Evolutionary conservation across 2,329 filamentous ascomycete species (phyloP).

Genomic region (Penicillium palitans): DNA sequence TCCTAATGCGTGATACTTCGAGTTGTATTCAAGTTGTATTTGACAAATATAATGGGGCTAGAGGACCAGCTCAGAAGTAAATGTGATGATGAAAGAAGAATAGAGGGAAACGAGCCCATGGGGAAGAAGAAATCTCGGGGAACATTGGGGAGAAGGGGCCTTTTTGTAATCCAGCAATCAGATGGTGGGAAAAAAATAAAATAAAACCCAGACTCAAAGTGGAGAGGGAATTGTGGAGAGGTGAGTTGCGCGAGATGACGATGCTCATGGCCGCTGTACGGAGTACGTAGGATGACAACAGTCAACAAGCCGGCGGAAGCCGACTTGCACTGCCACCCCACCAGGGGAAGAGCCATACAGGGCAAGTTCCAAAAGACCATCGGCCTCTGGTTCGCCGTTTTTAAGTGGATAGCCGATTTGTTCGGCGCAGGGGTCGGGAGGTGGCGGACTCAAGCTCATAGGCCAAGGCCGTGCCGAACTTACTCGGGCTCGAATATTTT

Average conservation of each 20-base stretch:
- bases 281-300: neutral
- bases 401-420: conserved; percentile 15
- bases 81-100: conserved; percentile 2
- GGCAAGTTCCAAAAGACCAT: conserved; percentile 14
- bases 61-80: conserved; percentile 5
- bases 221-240: conserved; percentile 25
- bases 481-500: neutral
- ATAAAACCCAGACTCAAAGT: conserved; percentile 9
- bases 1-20: neutral
- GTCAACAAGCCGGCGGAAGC: conserved; percentile 23
- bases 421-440: conserved; percentile 8
- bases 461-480: conserved; percentile 8
- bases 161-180: conserved; percentile 22
- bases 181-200: conserved; percentile 2
- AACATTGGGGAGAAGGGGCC: conserved; percentile 13
- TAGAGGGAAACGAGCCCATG: conserved; percentile 15
- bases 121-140: conserved; percentile 16
- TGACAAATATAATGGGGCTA: neutral
- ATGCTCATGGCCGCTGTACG: conserved; percentile 6
- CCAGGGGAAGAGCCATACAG: conserved; percentile 17
- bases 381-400: conserved; percentile 22
- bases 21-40: conserved; percentile 6
- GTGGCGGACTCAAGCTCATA: conserved; percentile 11
- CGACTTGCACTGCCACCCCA: conserved; percentile 22
- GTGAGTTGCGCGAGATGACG: conserved; percentile 17